A percentile compares a stretch with the other conserved stretches of the same genome.
Conservation (phyloP, 176 grass and related monocot genomes). For the Tuctoria greenei region DNA sequence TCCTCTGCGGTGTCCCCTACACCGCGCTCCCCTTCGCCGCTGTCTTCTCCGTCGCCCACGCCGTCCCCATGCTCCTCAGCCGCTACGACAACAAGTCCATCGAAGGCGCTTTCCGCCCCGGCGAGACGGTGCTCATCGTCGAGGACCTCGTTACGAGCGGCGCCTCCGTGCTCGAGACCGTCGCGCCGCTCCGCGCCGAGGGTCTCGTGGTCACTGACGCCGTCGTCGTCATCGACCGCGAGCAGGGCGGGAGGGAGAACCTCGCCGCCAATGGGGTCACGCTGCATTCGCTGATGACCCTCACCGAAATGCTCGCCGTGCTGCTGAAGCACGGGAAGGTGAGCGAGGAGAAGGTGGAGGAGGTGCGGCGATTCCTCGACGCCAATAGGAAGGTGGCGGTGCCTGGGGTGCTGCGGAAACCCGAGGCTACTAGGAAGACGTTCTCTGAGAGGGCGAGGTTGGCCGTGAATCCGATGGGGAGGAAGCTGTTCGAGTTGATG, state of each 20-base stretch:
- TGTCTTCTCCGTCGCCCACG: constrained; percentile 52
- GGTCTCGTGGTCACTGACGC: constrained; percentile 60
- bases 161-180: constrained; percentile 86
- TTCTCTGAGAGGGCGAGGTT: constrained; percentile 56
- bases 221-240: constrained; percentile 80
- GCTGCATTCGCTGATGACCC: constrained; percentile 69
- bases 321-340: constrained; percentile 62
- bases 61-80: constrained; percentile 82
- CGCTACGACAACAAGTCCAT: constrained; percentile 74
- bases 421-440: constrained; percentile 30
- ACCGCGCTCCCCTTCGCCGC: constrained; percentile 86
- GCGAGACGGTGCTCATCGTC: constrained; percentile 69
- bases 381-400: constrained; percentile 78
- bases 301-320: constrained; percentile 76
- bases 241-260: constrained; percentile 89
- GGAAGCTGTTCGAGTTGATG: constrained; percentile 89
- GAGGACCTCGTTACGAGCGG: constrained; percentile 97
- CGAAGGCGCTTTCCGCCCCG: constrained; percentile 60
- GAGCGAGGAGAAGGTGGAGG: constrained; percentile 62
- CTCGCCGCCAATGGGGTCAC: constrained; percentile 62
- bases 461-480: constrained; percentile 72
- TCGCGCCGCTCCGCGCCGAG: constrained; percentile 54
- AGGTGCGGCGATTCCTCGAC: constrained; percentile 79
- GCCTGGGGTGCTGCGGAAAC: constrained; percentile 22
- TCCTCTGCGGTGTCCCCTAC: constrained; percentile 94